Evolutionary conservation across 495 filamentous ascomycete species (phyloP).

Genomic region (Terfezia boudieri): DNA sequence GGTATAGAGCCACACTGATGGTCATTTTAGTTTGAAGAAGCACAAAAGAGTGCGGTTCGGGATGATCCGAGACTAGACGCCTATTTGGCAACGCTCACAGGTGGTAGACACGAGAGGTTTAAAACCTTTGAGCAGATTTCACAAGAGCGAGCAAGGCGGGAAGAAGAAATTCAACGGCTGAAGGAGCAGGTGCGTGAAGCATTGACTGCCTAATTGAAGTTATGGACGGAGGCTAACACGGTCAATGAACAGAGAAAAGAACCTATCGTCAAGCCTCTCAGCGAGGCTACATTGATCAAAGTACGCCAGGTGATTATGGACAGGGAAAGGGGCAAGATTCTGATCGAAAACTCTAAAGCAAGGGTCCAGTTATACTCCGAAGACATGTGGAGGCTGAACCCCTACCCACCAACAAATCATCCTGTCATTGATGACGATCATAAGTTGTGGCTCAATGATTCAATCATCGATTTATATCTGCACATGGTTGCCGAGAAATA

Average conservation of each 20-base stretch:
- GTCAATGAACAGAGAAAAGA: not conserved
- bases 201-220: not conserved
- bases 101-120: slow-evolving; percentile 3
- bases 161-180: slow-evolving; percentile 7
- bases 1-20: not conserved
- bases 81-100: not conserved
- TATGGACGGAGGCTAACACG: slow-evolving; percentile 1
- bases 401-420: not conserved
- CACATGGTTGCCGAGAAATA: slow-evolving; percentile 9
- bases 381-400: not conserved
- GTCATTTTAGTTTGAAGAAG: not conserved
- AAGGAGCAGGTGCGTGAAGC: slow-evolving; percentile 4
- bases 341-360: not conserved
- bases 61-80: not conserved
- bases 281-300: not conserved
- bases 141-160: slow-evolving; percentile 4
- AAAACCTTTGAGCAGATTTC: slow-evolving; percentile 7
- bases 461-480: slow-evolving; percentile 15
- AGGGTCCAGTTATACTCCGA: not conserved
- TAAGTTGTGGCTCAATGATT: slow-evolving; percentile 14
- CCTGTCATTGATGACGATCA: not conserved
- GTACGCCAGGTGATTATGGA: slow-evolving; percentile 3
- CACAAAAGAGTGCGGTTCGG: not conserved
- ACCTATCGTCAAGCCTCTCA: slow-evolving; percentile 6
- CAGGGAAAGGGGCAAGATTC: not conserved